These are phyloP conservation scores for Starmera stellimalicola DNA, from an alignment of 1,139 yeast genomes.

Conservation along the genomic window DNA sequence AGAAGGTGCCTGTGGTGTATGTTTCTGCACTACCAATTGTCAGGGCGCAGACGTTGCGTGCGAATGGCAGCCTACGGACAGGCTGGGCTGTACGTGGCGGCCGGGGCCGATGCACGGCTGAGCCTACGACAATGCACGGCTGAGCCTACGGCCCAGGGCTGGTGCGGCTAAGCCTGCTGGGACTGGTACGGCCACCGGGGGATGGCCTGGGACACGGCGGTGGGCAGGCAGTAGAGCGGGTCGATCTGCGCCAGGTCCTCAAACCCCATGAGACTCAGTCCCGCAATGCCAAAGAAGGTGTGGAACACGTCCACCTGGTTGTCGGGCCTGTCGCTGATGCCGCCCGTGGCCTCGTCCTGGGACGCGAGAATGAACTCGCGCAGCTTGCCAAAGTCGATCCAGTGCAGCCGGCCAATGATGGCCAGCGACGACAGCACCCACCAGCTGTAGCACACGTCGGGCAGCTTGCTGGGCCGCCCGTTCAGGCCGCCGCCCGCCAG, in stretches of 20 bases:
- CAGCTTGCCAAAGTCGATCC: slow-evolving; percentile 63
- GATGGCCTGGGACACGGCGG: slow-evolving; percentile 34
- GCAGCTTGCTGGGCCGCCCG: slow-evolving; percentile 93
- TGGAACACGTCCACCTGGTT: slow-evolving; percentile 91
- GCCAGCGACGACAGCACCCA: slow-evolving; percentile 85
- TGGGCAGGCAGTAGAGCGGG: slow-evolving; percentile 84
- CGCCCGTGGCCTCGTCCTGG: slow-evolving; percentile 77
- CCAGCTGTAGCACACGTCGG: slow-evolving; percentile 97
- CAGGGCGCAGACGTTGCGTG: too few species aligned
- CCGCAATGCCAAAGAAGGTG: slow-evolving; percentile 84
- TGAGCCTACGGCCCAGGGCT: too few species aligned
- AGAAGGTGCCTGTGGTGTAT: too few species aligned
- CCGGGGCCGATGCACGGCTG: too few species aligned
- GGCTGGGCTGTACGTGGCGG: too few species aligned
- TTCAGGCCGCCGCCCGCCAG: slow-evolving; percentile 86
- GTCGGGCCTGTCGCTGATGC: slow-evolving; percentile 85
- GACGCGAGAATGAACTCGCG: slow-evolving; percentile 60
- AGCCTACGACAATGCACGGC: too few species aligned
- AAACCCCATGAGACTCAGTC: slow-evolving; percentile 64
- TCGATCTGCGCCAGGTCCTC: slow-evolving; percentile 53
- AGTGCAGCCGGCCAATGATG: slow-evolving; percentile 54
- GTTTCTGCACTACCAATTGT: too few species aligned
- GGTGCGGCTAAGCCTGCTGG: too few species aligned
- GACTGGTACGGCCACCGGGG: slow-evolving; percentile 42
- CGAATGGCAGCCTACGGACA: too few species aligned